Base-by-base conservation (phyloP, 2,329 filamentous ascomycete species). In the Aureobasidium sp. region DNA sequence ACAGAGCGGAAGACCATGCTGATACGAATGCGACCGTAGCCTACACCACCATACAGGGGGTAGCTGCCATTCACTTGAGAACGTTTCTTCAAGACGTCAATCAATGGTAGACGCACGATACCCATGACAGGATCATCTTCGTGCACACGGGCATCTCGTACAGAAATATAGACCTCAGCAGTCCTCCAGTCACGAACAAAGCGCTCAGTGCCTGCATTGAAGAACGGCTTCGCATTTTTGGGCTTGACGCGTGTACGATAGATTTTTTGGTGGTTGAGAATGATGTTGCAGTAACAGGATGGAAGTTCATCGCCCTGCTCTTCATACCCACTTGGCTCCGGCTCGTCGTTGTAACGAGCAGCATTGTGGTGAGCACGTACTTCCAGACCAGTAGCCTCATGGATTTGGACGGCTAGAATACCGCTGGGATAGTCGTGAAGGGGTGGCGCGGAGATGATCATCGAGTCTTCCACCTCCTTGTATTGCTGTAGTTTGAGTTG, bases 221-320 rank as follows among this genome's bases (percentile, higher is more conserved):
- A 91, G 72, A 90, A 91, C 0, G 88, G 88, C 68, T 89, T 90
- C 0, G 85, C 81, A 65, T 90, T 90, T 75, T 90, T 89, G 0
- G 88, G 88, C 73, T 91, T 91, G 0, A 88, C 89, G 17, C 88
- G 78, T 1, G 88, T 89, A 67, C 82, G 85, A 75, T 87, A 91
- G 14, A 82, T 74, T 63, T 83, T 90, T 66, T 82, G 81, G 69
- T 91, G 87, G 69, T 91, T 90, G 66, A 91, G 74, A 47, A 90
- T 87, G 67, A 91, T 82, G 36, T 81, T 89, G 71, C 87, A 89
- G 70, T 90, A 91, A 29, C 85, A 80, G 52, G 86, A 87, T 0
- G 88, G 88, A 42, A 90, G 75, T 48, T 85, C 82, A 5, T 87
- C 84, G 17, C 81, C 78, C 65, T 82, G 78, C 68, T 87, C 87